Evolutionary conservation across 1,139 yeast species (phyloP).

Genomic region (Pichiaceae sp.): DNA sequence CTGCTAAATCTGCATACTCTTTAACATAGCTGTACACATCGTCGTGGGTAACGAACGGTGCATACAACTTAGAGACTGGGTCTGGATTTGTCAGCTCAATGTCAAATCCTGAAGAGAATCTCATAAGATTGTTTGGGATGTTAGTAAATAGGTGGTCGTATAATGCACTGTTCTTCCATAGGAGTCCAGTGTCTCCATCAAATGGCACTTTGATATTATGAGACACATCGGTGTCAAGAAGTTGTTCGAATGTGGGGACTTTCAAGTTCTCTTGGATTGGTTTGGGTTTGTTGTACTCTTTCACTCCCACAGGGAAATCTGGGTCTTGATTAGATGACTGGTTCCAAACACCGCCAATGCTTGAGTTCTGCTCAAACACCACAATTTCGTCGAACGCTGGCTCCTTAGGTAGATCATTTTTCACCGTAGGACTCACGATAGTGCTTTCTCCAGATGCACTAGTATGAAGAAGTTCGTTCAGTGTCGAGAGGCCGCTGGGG

Average conservation of each 20-base stretch:
- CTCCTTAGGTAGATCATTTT: conserved; percentile 6
- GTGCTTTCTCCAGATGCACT: conserved; percentile 23
- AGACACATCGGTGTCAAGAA: conserved; percentile 2
- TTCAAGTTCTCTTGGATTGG: conserved; percentile 8
- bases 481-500: conserved; percentile 28
- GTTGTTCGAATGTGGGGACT: conserved; percentile 3
- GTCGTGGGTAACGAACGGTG: conserved; percentile 31
- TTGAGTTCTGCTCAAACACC: conserved; percentile 28
- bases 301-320: conserved; percentile 7
- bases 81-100: conserved; percentile 3
- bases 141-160: conserved; percentile 38
- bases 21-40: conserved; percentile 22
- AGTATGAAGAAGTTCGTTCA: conserved; percentile 27
- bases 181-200: neutral
- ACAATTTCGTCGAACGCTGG: conserved; percentile 25
- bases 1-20: conserved; percentile 24
- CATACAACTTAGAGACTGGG: conserved; percentile 29
- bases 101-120: conserved; percentile 28
- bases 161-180: conserved; percentile 31
- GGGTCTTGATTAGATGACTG: conserved; percentile 10
- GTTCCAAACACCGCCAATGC: conserved; percentile 32
- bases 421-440: conserved; percentile 8
- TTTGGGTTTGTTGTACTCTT: conserved; percentile 10
- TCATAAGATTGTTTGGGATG: conserved; percentile 34
- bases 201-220: neutral